These are phyloP conservation scores for Irpex sp. DNA, from an alignment of 1,284 basidiomycete genomes.

Conservation along the genomic window DNA sequence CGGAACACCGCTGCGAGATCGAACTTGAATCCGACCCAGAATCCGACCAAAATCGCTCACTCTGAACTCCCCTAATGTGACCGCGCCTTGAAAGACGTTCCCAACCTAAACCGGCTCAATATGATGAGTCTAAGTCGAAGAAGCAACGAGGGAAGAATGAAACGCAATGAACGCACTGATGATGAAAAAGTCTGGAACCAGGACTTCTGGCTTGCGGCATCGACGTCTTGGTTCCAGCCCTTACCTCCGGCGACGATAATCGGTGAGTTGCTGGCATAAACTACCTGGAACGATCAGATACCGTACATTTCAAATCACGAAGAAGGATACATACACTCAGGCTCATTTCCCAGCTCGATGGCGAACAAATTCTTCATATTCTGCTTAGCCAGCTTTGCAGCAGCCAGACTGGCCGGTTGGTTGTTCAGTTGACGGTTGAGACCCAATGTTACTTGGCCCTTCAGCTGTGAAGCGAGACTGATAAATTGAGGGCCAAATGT, in stretches of 20 bases:
- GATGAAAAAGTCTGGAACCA: constrained; percentile 35
- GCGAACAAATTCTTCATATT: constrained; percentile 34
- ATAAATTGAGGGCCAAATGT: constrained; percentile 41
- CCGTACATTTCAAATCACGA: not conserved
- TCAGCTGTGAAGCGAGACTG: constrained; percentile 31
- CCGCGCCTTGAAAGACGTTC: constrained; percentile 39
- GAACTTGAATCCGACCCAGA: too few species aligned
- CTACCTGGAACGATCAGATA: constrained; percentile 13
- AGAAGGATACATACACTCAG: constrained; percentile 30
- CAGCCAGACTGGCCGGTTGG: constrained; percentile 32
- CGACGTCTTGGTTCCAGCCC: constrained; percentile 31
- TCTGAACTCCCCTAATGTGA: too few species aligned
- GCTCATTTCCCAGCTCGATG: constrained; percentile 43
- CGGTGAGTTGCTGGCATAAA: constrained; percentile 28
- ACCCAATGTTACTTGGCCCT: constrained; percentile 36
- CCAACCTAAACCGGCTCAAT: constrained; percentile 23
- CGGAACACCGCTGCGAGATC: too few species aligned
- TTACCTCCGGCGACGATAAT: constrained; percentile 26
- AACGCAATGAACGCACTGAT: constrained; percentile 22
- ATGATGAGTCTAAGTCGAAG: not conserved
- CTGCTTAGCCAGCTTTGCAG: constrained; percentile 31
- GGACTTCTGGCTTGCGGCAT: constrained; percentile 33
- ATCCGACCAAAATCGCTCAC: too few species aligned
- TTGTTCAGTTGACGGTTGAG: constrained; percentile 40
- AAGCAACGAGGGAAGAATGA: not conserved